Base-by-base conservation (phyloP, 31 red algal species). In the Asparagopsis taxiformis region DNA sequence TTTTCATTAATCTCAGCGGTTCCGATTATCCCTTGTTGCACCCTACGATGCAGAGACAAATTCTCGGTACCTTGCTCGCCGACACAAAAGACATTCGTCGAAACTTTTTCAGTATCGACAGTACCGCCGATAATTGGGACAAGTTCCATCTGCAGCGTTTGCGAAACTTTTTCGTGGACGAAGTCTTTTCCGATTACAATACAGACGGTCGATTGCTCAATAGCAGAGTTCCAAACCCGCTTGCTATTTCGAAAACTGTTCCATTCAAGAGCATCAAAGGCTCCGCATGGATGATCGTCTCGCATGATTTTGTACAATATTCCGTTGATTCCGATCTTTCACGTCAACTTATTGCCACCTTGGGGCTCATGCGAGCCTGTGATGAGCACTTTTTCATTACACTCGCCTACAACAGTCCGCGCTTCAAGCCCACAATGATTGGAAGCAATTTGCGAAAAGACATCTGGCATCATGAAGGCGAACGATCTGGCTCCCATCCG, bases 11-110 rank as follows among this genome's bases (percentile, higher is more conserved):
- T 48, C 33, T 94, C n/a, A 64, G 50, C 3, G 91, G 78, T 3
- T 62, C 83, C 24, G 91, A 94, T 55, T 94, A 94, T 68, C 91
- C 91, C 25, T 52, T 94, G 33, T 39, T 94, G 19, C 36, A 48
- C 31, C 34, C 62, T 11, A 8, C n/a, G 1, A 26, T 2, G 2
- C 19, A 71, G 59, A 62, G 82, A 6, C 53, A 51, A 9, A 22
- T 91, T 10, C 87, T 91, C 1, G 75, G 60, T 9, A n/a, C n/a
- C n/a, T n/a, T n/a, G n/a, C n/a, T n/a, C n/a, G n/a, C n/a, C 44
- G 7, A 3, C 50, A 73, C 25, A 31, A 44, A 9, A 10, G 19
- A 22, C 28, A 34, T 5, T 1, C 55, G 69, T 32, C 68, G 20
- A 82, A 75, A n/a, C n/a, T n/a, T n/a, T n/a, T n/a, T n/a, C n/a